Conservation (phyloP, 2,329 filamentous ascomycete genomes). For the Aspergillus tamarii region DNA sequence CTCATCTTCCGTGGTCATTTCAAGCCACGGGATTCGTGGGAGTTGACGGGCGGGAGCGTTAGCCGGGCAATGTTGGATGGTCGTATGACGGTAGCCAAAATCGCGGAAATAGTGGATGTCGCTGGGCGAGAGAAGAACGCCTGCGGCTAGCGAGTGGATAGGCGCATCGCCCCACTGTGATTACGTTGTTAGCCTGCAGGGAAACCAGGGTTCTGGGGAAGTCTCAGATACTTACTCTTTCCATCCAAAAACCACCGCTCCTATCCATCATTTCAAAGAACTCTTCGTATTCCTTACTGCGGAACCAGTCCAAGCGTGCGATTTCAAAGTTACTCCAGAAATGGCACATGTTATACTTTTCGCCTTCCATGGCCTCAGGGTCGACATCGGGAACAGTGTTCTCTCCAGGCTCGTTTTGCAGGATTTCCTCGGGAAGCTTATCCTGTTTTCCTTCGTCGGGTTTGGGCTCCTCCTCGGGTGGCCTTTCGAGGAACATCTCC, state of each 20-base stretch:
- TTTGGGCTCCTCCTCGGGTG: conserved; percentile 53
- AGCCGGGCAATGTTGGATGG: conserved; percentile 96
- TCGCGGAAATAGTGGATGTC: conserved; percentile 99
- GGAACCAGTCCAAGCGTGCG: conserved; percentile 90
- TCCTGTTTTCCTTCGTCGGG: conserved; percentile 68
- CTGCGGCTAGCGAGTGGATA: conserved; percentile 95
- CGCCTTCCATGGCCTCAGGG: conserved; percentile 91
- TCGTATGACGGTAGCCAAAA: conserved; percentile 97
- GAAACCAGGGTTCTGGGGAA: conserved; percentile 24
- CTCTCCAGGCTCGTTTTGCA: conserved; percentile 72
- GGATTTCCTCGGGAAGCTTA: conserved; percentile 78
- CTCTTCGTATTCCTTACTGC: conserved; percentile 95
- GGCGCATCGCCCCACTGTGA: conserved; percentile 94
- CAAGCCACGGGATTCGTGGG: conserved; percentile 76
- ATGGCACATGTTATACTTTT: conserved; percentile 99
- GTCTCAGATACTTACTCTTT: conserved; percentile 68
- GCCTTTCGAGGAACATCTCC: conserved; percentile 96
- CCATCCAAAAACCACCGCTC: conserved; percentile 98
- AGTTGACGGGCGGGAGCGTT: conserved; percentile 91
- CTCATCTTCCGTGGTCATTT: conserved; percentile 78
- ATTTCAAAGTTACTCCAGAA: conserved; percentile 99
- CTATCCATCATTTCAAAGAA: conserved; percentile 99
- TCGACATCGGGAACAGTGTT: conserved; percentile 79
- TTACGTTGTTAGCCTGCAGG: conserved; percentile 33
- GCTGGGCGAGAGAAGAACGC: conserved; percentile 75